Percentiles rank a stretch among this genome's conserved stretches.
These are phyloP conservation scores for Collariella sp. DNA, from an alignment of 495 filamentous ascomycete species.

Conservation along the genomic window DNA sequence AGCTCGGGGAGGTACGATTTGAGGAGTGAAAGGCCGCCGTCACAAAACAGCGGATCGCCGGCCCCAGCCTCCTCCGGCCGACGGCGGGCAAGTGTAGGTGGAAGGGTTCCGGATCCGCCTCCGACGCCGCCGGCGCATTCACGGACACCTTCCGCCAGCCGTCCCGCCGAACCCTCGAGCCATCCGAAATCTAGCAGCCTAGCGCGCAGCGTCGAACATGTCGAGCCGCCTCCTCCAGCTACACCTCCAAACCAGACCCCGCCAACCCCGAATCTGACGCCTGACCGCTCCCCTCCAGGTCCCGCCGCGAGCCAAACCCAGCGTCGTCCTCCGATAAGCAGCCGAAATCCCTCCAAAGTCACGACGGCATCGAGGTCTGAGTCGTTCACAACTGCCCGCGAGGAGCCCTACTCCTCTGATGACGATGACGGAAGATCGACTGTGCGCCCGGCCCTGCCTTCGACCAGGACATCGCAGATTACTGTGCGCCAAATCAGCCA, in stretches of 20 bases:
- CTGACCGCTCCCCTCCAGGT: slow-evolving; percentile 63
- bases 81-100: slow-evolving; percentile 26
- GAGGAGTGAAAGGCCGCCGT: slow-evolving; percentile 15
- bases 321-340: slow-evolving; percentile 31
- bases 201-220: slow-evolving; percentile 26
- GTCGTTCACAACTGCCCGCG: slow-evolving; percentile 65
- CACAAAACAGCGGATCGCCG: slow-evolving; percentile 20
- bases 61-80: slow-evolving; percentile 13
- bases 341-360: slow-evolving; percentile 39
- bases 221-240: slow-evolving; percentile 29
- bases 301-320: slow-evolving; percentile 26
- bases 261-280: slow-evolving; percentile 62
- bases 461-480: slow-evolving; percentile 35
- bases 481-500: slow-evolving; percentile 33
- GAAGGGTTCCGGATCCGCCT: slow-evolving; percentile 36
- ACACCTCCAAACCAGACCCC: slow-evolving; percentile 59
- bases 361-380: slow-evolving; percentile 52
- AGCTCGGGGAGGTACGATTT: slow-evolving; percentile 10
- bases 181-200: slow-evolving; percentile 28
- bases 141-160: slow-evolving; percentile 40
- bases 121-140: slow-evolving; percentile 50
- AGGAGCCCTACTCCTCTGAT: slow-evolving; percentile 53
- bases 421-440: slow-evolving; percentile 43
- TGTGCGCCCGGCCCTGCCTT: slow-evolving; percentile 40
- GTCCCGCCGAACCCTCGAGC: slow-evolving; percentile 29